Percentiles rank a stretch among this genome's conserved stretches.
Evolutionary conservation across 202 grass and related monocot genomes (phyloP).

Genomic region (Zizania palustris): DNA sequence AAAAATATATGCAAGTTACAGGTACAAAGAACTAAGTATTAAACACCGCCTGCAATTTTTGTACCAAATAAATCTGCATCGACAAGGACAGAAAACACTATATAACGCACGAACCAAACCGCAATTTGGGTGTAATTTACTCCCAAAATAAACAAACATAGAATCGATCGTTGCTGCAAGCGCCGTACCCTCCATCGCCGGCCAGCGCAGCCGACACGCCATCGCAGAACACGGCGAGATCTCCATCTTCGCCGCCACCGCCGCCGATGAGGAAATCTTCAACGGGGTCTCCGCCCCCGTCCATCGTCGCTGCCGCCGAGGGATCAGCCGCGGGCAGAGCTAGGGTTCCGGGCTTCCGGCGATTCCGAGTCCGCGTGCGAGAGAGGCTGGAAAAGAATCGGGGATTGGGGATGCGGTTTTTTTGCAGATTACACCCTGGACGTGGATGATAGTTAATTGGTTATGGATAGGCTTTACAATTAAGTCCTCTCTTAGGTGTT

Average conservation of each 20-base stretch:
- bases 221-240: slow-evolving; percentile 49
- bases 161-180: background rate
- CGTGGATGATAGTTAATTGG: too few species aligned
- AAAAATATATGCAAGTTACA: background rate
- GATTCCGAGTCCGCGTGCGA: background rate
- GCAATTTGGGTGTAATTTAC: background rate
- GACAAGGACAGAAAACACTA: slow-evolving; percentile 37
- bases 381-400: slow-evolving; percentile 20
- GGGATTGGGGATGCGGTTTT: background rate
- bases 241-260: slow-evolving; percentile 24
- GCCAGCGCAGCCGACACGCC: slow-evolving; percentile 5
- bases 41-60: slow-evolving; percentile 19
- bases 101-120: slow-evolving; percentile 12
- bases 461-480: too few species aligned
- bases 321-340: slow-evolving; percentile 14
- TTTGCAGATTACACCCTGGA: slow-evolving; percentile 37
- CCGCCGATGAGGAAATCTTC: slow-evolving; percentile 44
- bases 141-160: background rate
- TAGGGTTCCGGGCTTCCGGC: slow-evolving; percentile 50
- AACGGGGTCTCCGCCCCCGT: slow-evolving; percentile 7
- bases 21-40: slow-evolving; percentile 12
- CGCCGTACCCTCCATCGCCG: slow-evolving; percentile 52
- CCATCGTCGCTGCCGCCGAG: background rate
- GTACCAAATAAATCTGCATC: background rate
- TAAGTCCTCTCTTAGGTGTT: background rate